Conservation (phyloP, 371 early-diverging fungal genomes). For the Mucor racemosus region DNA sequence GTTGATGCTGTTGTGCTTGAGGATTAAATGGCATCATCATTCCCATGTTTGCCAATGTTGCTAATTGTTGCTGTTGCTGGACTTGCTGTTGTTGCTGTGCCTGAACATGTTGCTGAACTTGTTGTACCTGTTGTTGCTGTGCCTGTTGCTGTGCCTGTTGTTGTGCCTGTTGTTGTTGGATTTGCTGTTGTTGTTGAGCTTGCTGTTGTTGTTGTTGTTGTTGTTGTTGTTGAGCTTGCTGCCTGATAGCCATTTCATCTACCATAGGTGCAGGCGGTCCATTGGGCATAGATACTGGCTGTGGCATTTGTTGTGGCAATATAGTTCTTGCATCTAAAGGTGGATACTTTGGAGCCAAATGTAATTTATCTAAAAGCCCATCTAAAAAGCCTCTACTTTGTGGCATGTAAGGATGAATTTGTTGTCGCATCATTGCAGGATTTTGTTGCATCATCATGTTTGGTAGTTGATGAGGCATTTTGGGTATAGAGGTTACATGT, state of each 20-base stretch:
- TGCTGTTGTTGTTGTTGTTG: constrained; percentile 18
- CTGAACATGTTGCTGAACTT: background rate
- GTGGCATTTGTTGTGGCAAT: constrained; percentile 1
- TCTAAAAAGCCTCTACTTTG: constrained; percentile 3
- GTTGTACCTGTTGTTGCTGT: constrained; percentile 6
- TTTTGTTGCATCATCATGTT: background rate
- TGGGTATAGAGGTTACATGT: background rate
- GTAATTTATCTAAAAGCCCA: constrained; percentile 2
- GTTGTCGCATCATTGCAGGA: constrained; percentile 3
- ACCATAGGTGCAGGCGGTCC: background rate
- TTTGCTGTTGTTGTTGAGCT: constrained; percentile 14
- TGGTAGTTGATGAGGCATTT: background rate
- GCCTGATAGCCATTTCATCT: constrained; percentile 11
- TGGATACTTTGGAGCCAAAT: background rate
- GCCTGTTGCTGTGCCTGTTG: background rate
- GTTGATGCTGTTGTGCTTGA: background rate
- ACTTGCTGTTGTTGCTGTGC: background rate
- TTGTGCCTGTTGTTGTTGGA: background rate
- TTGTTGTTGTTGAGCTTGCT: background rate
- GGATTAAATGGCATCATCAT: constrained; percentile 5
- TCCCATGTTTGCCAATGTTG: constrained; percentile 3
- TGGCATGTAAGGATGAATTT: background rate
- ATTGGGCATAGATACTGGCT: background rate
- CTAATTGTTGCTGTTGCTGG: background rate
- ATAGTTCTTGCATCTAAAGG: background rate